A percentile compares a stretch with the other conserved stretches of the same genome.
phyloP scores from a whole-genome alignment of 257 asterid species.

The Nicotiana sylvestris region DNA sequence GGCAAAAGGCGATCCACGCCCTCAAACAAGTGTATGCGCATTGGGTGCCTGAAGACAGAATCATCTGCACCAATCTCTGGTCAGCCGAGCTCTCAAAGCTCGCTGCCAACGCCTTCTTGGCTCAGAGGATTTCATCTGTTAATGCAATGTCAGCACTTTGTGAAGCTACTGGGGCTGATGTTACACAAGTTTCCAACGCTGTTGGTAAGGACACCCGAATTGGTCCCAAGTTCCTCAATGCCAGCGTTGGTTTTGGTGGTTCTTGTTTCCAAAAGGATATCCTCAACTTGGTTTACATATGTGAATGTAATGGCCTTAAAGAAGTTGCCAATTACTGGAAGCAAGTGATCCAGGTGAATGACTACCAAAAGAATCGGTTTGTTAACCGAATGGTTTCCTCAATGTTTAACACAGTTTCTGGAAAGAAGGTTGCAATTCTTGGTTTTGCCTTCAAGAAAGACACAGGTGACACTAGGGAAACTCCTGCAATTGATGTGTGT shows the following conservation, averaged over 20 bases:
- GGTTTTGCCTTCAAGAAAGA: conserved; percentile 59
- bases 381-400: conserved; percentile 42
- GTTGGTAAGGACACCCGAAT: conserved; percentile 45
- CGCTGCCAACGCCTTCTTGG: conserved; percentile 68
- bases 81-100: conserved; percentile 67
- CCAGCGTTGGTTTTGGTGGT: conserved; percentile 58
- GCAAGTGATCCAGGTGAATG: conserved; percentile 48
- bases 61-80: conserved; percentile 54
- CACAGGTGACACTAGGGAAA: conserved; percentile 52
- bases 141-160: conserved; percentile 44
- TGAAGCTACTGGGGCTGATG: conserved; percentile 49
- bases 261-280: conserved; percentile 58
- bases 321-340: conserved; percentile 55
- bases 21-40: conserved; percentile 48
- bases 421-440: conserved; percentile 39
- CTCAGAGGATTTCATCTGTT: conserved; percentile 59
- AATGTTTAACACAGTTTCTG: conserved; percentile 51
- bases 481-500: conserved; percentile 49
- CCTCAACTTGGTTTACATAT: conserved; percentile 42
- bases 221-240: conserved; percentile 49
- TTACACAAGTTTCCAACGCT: conserved; percentile 35
- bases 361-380: conserved; percentile 45
- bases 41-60: conserved; percentile 57
- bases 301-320: conserved; percentile 48
- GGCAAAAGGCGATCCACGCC: conserved; percentile 41